Evolutionary conservation across 768 basidiomycete genomes (phyloP).

Genomic region (Suillus tomentosus): DNA sequence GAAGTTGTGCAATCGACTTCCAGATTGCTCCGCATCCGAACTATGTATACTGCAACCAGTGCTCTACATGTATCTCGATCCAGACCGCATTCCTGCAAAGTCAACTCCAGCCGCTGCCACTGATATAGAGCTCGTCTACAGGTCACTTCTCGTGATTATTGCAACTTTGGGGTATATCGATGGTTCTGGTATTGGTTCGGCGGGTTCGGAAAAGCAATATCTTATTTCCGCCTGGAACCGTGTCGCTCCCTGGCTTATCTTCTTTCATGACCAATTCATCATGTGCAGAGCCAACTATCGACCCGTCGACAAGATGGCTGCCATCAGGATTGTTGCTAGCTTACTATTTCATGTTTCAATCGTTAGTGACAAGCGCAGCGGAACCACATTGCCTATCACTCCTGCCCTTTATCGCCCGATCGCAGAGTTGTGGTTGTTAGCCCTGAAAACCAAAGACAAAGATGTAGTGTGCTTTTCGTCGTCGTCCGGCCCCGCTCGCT

Average conservation of each 20-base stretch:
- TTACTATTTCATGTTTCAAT: not conserved
- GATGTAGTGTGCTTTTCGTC: not conserved
- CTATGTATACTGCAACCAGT: not conserved
- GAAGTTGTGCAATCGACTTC: not conserved
- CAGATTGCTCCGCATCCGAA: not conserved
- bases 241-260: not conserved
- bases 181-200: no score
- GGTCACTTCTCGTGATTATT: not conserved
- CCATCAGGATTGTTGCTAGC: not conserved
- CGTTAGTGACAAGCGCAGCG: not conserved
- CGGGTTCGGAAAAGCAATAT: not conserved
- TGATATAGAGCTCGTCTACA: not conserved
- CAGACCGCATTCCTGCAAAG: not conserved
- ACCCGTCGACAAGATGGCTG: not conserved
- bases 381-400: no score
- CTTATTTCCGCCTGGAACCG: not conserved
- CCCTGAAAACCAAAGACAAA: not conserved
- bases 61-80: slow-evolving; percentile 2
- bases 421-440: not conserved
- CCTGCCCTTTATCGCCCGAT: not conserved
- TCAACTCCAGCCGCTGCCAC: not conserved
- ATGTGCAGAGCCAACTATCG: slow-evolving; percentile 6
- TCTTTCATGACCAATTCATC: not conserved
- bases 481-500: not conserved
- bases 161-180: not conserved